Evolutionary conservation across 1,284 basidiomycete genomes (phyloP), one percentile per base, ranked within the genome.

Genomic region (Ceratobasidium theobromae): DNA sequence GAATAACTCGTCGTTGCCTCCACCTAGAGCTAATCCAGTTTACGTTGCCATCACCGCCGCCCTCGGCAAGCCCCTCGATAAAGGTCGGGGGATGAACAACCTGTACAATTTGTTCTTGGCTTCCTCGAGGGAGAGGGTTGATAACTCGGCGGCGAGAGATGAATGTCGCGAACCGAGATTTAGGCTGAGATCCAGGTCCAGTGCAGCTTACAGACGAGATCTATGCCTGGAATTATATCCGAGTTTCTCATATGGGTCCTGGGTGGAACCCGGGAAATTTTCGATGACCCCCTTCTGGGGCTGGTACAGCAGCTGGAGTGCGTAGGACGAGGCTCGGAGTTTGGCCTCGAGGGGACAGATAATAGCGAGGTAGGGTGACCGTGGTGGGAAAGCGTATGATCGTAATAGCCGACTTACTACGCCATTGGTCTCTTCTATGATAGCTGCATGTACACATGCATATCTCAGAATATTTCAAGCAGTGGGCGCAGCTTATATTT

Each of bases 291-390:
- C 85, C 6, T 84, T 80, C 70, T 79, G 82, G 16, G 75, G 49
- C 21, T 65, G 74, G 72, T 80, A 81, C 77, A 84, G 79, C 12
- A 80, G 74, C 32, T 83, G 80, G 2, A 78, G 69, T 41, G 75
- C 65, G n/a, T 70, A 73, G 4, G 87, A 84, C 45, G 86, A 73
- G 55, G 80, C 76, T 1, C 82, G 77, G 1, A 91, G 77, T 12
- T 81, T 78, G 1, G 76, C 75, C 75, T 92, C 89, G 35, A 91
- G 78, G 65, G 87, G 87, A 1, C 86, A 86, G 51, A 91, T 82
- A 16, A 91, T 82, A 30, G 87, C 80, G 57, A 85, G 78, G 28
- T n/a, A n/a, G n/a, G n/a, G n/a, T n/a, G n/a, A n/a, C n/a, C n/a
- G n/a, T n/a, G n/a, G n/a, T n/a, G n/a, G n/a, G n/a, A n/a, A n/a